A percentile compares a stretch with the other conserved stretches of the same genome.
Conservation (phyloP, 176 grass and related monocot species). For the Oryza coarctata region DNA sequence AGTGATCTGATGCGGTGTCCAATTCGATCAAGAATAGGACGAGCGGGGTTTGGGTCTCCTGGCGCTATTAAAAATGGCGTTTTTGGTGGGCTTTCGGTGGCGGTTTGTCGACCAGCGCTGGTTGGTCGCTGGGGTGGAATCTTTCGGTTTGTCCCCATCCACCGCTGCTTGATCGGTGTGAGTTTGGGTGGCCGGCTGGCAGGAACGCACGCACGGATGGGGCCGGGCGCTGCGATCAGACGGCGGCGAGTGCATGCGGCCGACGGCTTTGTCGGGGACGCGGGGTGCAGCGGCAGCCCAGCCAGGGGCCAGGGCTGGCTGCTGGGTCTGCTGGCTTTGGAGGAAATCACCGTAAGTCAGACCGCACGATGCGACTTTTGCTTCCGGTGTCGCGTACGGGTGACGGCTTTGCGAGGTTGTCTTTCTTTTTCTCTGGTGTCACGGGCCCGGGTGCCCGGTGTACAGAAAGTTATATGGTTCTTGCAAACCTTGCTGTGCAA, state of each 20-base stretch:
- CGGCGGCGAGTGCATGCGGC: too few species aligned
- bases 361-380: background rate
- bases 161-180: background rate
- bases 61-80: background rate
- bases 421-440: too few species aligned
- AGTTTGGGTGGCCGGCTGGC: background rate
- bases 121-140: background rate
- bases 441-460: background rate
- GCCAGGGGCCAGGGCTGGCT: too few species aligned
- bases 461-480: too few species aligned
- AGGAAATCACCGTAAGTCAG: background rate
- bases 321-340: too few species aligned
- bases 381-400: background rate
- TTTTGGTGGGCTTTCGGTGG: slow-evolving; percentile 31
- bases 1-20: background rate
- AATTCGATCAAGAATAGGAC: background rate
- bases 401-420: background rate
- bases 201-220: background rate
- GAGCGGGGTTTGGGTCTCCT: background rate
- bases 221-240: background rate
- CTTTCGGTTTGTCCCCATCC: slow-evolving; percentile 24
- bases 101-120: slow-evolving; percentile 20
- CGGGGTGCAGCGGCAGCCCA: too few species aligned
- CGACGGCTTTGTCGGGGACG: too few species aligned
- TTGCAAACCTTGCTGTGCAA: too few species aligned